These are phyloP conservation scores for Ogataea kodamae DNA, from an alignment of 805 yeast genomes.

Conservation along the genomic window DNA sequence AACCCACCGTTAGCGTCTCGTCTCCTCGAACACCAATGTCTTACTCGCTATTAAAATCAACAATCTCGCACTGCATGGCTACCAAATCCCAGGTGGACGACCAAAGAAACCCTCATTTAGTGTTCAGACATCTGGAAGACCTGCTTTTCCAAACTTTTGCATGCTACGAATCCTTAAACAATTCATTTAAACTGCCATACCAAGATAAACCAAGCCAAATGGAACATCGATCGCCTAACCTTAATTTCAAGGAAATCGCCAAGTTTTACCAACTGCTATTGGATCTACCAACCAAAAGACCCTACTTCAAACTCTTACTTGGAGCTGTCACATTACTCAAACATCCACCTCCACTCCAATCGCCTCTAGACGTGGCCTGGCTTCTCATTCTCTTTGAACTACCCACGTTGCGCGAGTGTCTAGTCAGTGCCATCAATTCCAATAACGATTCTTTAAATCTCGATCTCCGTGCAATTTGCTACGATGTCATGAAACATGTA, in stretches of 20 bases:
- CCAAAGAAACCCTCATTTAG: conserved; percentile 13
- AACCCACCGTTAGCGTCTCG: neutral
- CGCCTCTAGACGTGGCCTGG: conserved; percentile 51
- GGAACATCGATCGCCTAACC: conserved; percentile 41
- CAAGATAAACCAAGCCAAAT: conserved; percentile 15
- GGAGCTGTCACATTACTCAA: conserved; percentile 52
- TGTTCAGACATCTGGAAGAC: conserved; percentile 49
- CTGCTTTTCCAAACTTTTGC: conserved; percentile 47
- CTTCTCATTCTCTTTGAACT: conserved; percentile 63
- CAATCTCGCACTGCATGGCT: conserved; percentile 35
- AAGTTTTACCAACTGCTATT: conserved; percentile 44
- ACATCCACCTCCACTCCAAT: conserved; percentile 41
- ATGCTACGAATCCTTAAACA: conserved; percentile 44
- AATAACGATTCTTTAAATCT: conserved; percentile 31
- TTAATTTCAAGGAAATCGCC: conserved; percentile 47
- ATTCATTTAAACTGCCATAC: conserved; percentile 46
- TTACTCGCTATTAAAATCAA: conserved; percentile 31
- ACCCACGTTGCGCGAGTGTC: conserved; percentile 55
- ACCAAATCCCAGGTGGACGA: conserved; percentile 2
- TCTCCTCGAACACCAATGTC: conserved; percentile 27
- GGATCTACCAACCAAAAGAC: conserved; percentile 57
- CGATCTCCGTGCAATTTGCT: conserved; percentile 54
- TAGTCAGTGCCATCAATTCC: conserved; percentile 31
- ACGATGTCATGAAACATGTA: conserved; percentile 64
- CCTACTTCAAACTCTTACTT: conserved; percentile 51